A percentile compares a stretch with the other conserved stretches of the same genome.
Evolutionary conservation across 2,329 filamentous ascomycete species (phyloP).

Genomic region (Aspergillus ochraceus): DNA sequence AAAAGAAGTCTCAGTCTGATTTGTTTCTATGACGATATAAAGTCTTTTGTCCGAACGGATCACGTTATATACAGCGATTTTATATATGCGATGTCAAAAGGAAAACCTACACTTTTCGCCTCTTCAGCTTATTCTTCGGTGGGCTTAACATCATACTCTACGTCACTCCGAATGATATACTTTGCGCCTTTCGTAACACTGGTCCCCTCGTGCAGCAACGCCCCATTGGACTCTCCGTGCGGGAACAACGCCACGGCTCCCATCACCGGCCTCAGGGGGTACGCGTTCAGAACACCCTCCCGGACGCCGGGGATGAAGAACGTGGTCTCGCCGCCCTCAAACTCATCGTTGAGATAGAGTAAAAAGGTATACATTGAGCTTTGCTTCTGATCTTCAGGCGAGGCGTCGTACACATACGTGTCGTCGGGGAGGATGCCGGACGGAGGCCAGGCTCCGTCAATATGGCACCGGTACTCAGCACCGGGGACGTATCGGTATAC

Average conservation of each 20-base stretch:
- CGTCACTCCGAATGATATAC: conserved; percentile 71
- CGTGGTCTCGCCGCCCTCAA: conserved; percentile 69
- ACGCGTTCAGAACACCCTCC: conserved; percentile 68
- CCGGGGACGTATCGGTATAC: conserved; percentile 73
- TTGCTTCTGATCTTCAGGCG: conserved; percentile 59
- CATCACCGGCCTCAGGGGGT: conserved; percentile 68
- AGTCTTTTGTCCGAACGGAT: too few species aligned
- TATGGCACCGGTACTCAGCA: conserved; percentile 70
- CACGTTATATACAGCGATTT: too few species aligned
- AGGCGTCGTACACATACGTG: conserved; percentile 67
- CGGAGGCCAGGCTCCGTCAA: conserved; percentile 72
- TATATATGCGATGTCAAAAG: not conserved
- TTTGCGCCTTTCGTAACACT: conserved; percentile 66
- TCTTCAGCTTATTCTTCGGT: not conserved
- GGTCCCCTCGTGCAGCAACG: conserved; percentile 68
- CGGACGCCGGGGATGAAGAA: conserved; percentile 66
- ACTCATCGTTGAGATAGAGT: conserved; percentile 70
- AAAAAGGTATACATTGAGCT: conserved; percentile 70
- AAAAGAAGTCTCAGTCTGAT: too few species aligned
- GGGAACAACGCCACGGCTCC: conserved; percentile 69
- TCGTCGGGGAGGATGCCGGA: conserved; percentile 61
- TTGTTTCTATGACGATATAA: too few species aligned
- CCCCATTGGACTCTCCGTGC: conserved; percentile 66
- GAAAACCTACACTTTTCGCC: not conserved
- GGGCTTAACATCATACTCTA: conserved; percentile 63